Evolutionary conservation across 2,329 filamentous ascomycete genomes (phyloP), one percentile per base, ranked within the genome.

Genomic region (Grosmannia clavigera): DNA sequence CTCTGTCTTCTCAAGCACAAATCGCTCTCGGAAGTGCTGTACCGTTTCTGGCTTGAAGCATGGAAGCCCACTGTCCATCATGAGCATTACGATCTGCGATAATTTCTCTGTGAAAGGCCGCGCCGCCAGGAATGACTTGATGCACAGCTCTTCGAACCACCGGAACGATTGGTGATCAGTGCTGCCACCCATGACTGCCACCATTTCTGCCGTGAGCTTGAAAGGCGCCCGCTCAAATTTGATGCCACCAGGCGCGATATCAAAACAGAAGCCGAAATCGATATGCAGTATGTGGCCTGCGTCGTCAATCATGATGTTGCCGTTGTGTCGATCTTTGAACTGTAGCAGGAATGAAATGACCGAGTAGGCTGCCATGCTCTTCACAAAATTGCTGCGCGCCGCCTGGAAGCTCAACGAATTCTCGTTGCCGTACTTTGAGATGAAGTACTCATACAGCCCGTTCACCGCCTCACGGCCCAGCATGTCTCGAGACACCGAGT

Each of bases 261-360:
- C 95, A 74, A 99, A 99, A 76, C 92, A 97, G 81, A 99, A 99
- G 11, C 94, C 94, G 69, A 99, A 99, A 72, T 99, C 94, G 66
- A 99, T 97, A 76, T 99, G 94, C 59, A 99, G 82, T 68, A 99
- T 96, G 74, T 99, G 94, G 4, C 95, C 94, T 0, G 88, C 89
- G 68, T 96, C 92, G 71, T 99, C 92, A 64, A 99, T 86, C 95
- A 99, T 99, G 77, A 99, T 99, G 77, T 99, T 99, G 63, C 94
- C 94, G 72, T 99, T 99, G 76, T 99, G 94, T 3, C 94, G 86
- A 71, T 99, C 94, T 74, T 99, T 99, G 85, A 99, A 97, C 69
- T 99, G 95, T 46, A 99, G 78, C 16, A 99, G 79, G 75, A 95
- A 99, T 0, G 90, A 95, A 65, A 99, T 97, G 68, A 99, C 87